Base-by-base conservation (phyloP, 495 filamentous ascomycete genomes). In the Polyplosphaeria fusca region DNA sequence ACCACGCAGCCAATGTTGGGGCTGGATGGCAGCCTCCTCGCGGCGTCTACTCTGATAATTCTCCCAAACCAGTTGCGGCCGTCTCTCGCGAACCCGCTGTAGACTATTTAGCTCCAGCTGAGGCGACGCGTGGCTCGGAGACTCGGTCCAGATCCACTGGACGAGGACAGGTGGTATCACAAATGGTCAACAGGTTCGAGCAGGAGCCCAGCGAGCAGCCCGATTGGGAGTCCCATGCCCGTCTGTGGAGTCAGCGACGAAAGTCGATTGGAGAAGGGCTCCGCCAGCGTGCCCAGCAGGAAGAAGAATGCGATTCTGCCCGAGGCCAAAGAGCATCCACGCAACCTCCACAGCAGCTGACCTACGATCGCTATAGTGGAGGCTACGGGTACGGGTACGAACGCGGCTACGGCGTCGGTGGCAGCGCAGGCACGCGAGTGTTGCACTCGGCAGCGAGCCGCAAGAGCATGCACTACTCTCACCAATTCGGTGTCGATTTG, bases 301-400 rank as follows among this genome's bases (percentile, higher is more conserved):
- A 43, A 3, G 28, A 41, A 2, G 16, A 7, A 2, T 41, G 5
- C 13, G 23, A 54, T 37, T 41, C 55, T 16, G 22, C 26, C 5
- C 28, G 7, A 7, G 23, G 20, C 14, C 16, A 38, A 1, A 27
- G 28, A 14, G 50, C 37, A 14, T 50, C 47, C 26, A 28, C 41
- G 2, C 43, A 47, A n/a, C 43, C 48, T 4, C 47, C 27, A 30
- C 46, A 41, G 11, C 30, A 28, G 54, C 51, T 32, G 18, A 41
- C 28, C 13, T 70, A 57, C 19, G 73, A 71, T 45, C 71, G 74
- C 14, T 76, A 75, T 47, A 53, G 61, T 44, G 75, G 75, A 22
- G 73, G 75, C 9, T 52, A 76, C n/a, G 30, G 61, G 20, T 77
- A 75, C 50, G 74, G 71, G 7, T 77, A 70, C 52, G 74, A 76